phyloP scores from a whole-genome alignment of 208 protist species.

The Trypanosoma caninum region DNA sequence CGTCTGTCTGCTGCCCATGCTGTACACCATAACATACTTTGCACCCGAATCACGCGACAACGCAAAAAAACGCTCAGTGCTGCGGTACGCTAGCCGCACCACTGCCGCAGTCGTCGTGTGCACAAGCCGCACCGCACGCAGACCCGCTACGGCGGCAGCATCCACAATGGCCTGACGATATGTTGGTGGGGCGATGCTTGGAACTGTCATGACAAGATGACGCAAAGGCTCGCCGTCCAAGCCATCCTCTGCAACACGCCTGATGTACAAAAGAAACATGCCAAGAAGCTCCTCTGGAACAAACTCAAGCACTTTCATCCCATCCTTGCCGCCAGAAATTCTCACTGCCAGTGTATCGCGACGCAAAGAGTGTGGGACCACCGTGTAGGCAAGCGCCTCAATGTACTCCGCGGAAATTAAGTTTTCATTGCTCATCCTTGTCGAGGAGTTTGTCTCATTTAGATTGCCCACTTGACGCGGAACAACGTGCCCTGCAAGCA shows the following conservation, averaged over 20 bases:
- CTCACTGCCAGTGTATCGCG: slow-evolving; percentile 14
- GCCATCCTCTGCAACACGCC: slow-evolving; percentile 46
- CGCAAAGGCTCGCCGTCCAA: slow-evolving; percentile 35
- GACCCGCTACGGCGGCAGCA: slow-evolving; percentile 71
- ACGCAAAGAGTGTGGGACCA: slow-evolving; percentile 17
- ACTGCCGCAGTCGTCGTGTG: slow-evolving; percentile 78
- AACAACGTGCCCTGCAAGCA: slow-evolving; percentile 36
- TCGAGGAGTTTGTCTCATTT: neutral
- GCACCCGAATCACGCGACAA: neutral
- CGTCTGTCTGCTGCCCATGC: slow-evolving; percentile 78
- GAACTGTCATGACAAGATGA: slow-evolving; percentile 76
- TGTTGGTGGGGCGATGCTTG: slow-evolving; percentile 49
- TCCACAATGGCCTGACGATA: slow-evolving; percentile 89
- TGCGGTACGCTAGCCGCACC: slow-evolving; percentile 51
- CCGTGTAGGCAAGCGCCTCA: slow-evolving; percentile 3
- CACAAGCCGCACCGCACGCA: slow-evolving; percentile 82
- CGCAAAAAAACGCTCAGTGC: slow-evolving; percentile 42
- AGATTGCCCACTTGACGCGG: neutral
- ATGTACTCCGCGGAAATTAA: neutral
- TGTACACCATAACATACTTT: slow-evolving; percentile 74
- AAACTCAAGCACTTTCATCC: slow-evolving; percentile 27
- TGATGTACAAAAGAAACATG: slow-evolving; percentile 83
- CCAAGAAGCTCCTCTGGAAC: slow-evolving; percentile 77
- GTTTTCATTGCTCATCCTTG: neutral
- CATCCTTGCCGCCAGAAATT: slow-evolving; percentile 17